Evolutionary conservation across 306 rosid species (phyloP), one percentile per base, ranked within the genome.

Genomic region (Cucumis hystrix): DNA sequence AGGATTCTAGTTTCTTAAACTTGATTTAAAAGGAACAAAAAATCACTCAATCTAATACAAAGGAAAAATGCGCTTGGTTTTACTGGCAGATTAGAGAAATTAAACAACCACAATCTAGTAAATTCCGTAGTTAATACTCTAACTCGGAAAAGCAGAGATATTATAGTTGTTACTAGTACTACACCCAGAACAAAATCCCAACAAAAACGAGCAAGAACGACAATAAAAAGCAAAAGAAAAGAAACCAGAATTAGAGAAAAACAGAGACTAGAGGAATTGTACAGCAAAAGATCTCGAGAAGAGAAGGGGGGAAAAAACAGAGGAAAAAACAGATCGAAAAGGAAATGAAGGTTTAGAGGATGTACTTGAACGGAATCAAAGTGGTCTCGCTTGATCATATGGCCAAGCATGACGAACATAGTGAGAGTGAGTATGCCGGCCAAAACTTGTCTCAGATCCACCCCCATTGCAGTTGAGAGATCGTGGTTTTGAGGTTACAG

Each of bases 331-430:
- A 47, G 62, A 45, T 43, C 49, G 70, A 78, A 47, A 47, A 52
- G 30, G 17, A 66, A 20, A 13, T 0, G 2, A 37, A 49, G 64
- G 58, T 11, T 15, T 23, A 37, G 77, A 25, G 54, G 4, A 68
- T 85, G 84, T 87, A 91, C 99, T 57, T 88, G 74, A 78, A 83
- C 86, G n/a, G 96, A 75, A 85, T 96, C 99, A 85, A 96, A 92
- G 88, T 96, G 92, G 86, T 96, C 99, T 76, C 98, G 88, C 84
- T 96, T 96, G 87, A 96, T 92, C 99, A 96, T 96, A 66, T 92
- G 87, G 6, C 97, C 97, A 74, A 96, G 99, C 99, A 96, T 92
- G 37, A 96, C 91, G 79, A 96, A 96, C 99, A 96, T 96, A 13
- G 98, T 87, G 49, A 96, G 25, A 6, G 99, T 96, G 70, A 96